Evolutionary conservation across 768 basidiomycete genomes (phyloP), one percentile per base, ranked within the genome.

Genomic region (Suillus placidus): DNA sequence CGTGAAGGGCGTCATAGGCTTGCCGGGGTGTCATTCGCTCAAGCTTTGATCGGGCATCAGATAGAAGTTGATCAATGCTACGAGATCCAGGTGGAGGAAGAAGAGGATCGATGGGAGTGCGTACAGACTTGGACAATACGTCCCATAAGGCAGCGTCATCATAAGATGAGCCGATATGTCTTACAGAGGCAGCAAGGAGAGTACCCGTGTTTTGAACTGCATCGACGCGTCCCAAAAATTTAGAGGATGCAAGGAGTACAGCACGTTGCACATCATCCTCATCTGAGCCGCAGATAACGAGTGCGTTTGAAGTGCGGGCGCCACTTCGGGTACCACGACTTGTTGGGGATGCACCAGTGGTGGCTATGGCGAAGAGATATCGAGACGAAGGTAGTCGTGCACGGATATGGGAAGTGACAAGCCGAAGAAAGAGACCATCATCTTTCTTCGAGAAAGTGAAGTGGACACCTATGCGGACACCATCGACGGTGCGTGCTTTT

Each of bases 131-230:
- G 52, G 82, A 81, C n/a, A 91, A 78, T 57, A 88, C 85, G 68
- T 91, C 89, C 87, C 86, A 87, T 3, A 93, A 79, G 49, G 91
- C 88, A 4, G 82, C 80, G 54, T 84, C 85, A 71, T 93, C 91
- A 71, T 87, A 89, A 1, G 83, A 75, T 0, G 84, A 77, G 20
- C 85, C 85, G 49, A 91, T 75, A 66, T 86, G 85, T 8, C 82
- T 79, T n/a, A 90, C 82, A 42, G 80, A 74, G 7, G 84, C 87
- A 6, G 84, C 70, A 69, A 82, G 76, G 20, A 69, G 62, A 57
- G 73, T 71, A 35, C 75, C 76, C 40, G 78, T 77, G 38, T 77
- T 80, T 6, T 71, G 71, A 16, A 81, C 78, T 37, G 78, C 69
- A 40, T 78, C 72, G 35, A 91, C 76, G 14, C 89, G 83, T 4